Conservation (phyloP, 1,139 yeast species). For the Insectozyma bohioensis region DNA sequence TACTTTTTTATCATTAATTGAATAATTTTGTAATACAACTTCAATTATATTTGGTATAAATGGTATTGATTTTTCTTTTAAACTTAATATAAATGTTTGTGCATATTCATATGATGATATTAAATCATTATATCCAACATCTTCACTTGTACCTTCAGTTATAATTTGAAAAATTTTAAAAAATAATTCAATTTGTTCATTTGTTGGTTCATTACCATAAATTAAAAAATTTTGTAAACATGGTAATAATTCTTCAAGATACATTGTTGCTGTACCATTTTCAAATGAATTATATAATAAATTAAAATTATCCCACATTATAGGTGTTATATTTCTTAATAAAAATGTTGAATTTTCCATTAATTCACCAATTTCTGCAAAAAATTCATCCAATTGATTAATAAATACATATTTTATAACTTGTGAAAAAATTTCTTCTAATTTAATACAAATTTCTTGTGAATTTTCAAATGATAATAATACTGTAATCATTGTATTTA, state of each 20-base stretch:
- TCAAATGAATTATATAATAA: constrained; percentile 54
- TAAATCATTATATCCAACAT: constrained; percentile 51
- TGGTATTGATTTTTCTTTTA: constrained; percentile 39
- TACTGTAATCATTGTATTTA: constrained; percentile 88
- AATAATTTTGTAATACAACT: constrained; percentile 19
- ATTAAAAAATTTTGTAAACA: constrained; percentile 75
- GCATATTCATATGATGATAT: constrained; percentile 52
- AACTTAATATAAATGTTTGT: constrained; percentile 52
- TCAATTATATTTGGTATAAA: constrained; percentile 43
- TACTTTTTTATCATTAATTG: constrained; percentile 7
- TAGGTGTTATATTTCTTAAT: constrained; percentile 66
- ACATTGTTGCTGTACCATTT: constrained; percentile 56
- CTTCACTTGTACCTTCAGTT: constrained; percentile 29
- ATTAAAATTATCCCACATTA: constrained; percentile 74
- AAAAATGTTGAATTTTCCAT: constrained; percentile 84
- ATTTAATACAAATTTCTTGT: constrained; percentile 56
- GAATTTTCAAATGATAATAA: constrained; percentile 84
- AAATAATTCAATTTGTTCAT: constrained; percentile 25
- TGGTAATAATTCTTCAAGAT: constrained; percentile 75
- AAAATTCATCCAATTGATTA: constrained; percentile 71
- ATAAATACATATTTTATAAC: constrained; percentile 66
- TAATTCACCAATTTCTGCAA: constrained; percentile 79
- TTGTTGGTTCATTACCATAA: constrained; percentile 58
- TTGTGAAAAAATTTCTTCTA: constrained; percentile 76
- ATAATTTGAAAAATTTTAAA: constrained; percentile 36